Evolutionary conservation across 2,329 filamentous ascomycete species (phyloP), one percentile per base, ranked within the genome.

Genomic region (Aspergillus spinulosporus): DNA sequence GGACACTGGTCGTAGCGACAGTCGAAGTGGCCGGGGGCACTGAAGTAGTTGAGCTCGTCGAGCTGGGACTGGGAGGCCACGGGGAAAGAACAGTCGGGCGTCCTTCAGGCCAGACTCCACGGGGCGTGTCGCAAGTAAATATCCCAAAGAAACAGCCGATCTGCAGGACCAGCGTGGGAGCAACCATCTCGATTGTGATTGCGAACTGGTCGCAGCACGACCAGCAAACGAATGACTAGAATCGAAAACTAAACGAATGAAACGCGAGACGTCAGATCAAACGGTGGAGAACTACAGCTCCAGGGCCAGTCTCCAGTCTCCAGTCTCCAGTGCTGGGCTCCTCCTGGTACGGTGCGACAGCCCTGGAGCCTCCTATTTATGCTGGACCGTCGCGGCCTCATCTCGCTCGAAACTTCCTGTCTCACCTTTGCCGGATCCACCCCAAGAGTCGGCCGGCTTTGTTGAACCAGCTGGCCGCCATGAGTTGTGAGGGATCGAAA

Each of bases 71-170:
- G 31, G 62, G 59, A 52, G 60, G 59, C 40, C 55, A 51, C 51
- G 62, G 61, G 14, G 62, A 52, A 39, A 68, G 62, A 29, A 70
- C 62, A 44, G 62, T 62, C 34, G 67, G 67, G 4, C 48, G 59
- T n/a, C 48, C 44, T 15, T 63, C 48, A 34, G 66, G 63, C 66
- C 64, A 70, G 52, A 64, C 61, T 43, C 68, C 68, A 2, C 66
- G 67, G 61, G 59, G 58, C 48, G 68, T 67, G 53, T 61, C 60
- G 62, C 68, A 71, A 28, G 62, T 69, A 70, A 70, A 67, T 66
- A 71, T 56, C 36, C 66, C 68, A 46, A 65, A 66, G 63, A 63
- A 71, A 51, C 66, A 70, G 28, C 59, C 64, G 28, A 63, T 37
- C 53, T 65, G 57, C 15, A 67, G 42, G 43, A 65, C 58, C 60